Evolutionary conservation across 495 filamentous ascomycete genomes (phyloP), one percentile per base, ranked within the genome.

Genomic region (Xylaria flabelliformis): DNA sequence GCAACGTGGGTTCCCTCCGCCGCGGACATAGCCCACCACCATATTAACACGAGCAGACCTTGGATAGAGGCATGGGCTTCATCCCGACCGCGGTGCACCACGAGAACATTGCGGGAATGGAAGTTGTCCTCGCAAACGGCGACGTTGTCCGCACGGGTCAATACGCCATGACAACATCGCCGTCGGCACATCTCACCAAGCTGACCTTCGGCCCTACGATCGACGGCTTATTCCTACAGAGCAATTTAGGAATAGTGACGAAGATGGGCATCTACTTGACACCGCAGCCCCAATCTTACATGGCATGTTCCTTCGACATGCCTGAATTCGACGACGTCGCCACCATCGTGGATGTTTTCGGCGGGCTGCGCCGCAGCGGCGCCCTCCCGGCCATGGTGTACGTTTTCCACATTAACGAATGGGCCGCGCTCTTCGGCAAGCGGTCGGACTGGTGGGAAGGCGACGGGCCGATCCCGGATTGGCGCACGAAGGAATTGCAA

Each of bases 111-210:
- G 80, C 80, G 8, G 85, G 84, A 8, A 74, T 88, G 72, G 86
- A 88, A 53, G 82, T 87, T 12, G 82, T 87, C 67, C 80, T 87
- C 10, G 83, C 86, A 10, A 79, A 81, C 39, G 84, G 83, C 63
- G 83, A 84, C 42, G 69, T 86, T 15, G 73, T 88, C 2, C 77
- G 85, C 42, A 88, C 85, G 8, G 85, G 85, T 0, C 86, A 87
- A 74, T 87, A 79, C 34, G 84, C 84, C 29, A 82, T 87, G 68
- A 73, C 78, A 17, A 80, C 75, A 66, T 81, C 82, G 24, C 80
- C 81, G 3, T 83, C 81, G 3, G 78, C 83, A 6, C 83, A 84
- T 67, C 71, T 83, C 9, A 83, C 81, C n/a, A 87, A 85, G 70
- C 80, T 84, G 73, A 83, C 80, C 13, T 87, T 82, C 63, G 83